These are phyloP conservation scores for Annulohypoxylon truncatum DNA, from an alignment of 2,329 filamentous ascomycete species.

Conservation along the genomic window DNA sequence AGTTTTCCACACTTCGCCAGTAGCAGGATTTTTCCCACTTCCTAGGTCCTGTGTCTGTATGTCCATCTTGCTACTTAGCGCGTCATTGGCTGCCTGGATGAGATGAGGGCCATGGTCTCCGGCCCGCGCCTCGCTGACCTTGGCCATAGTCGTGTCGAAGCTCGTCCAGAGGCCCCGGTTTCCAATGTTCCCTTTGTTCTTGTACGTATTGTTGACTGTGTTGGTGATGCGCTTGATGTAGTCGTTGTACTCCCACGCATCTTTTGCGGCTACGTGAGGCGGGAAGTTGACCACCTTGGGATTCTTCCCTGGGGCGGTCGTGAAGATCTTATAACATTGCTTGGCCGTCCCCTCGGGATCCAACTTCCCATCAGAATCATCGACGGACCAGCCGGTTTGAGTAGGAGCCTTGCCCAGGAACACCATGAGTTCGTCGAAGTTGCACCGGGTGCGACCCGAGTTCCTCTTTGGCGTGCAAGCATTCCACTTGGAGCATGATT, in stretches of 20 bases:
- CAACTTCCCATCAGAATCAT: constrained; percentile 1
- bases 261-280: not conserved
- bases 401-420: constrained; percentile 3
- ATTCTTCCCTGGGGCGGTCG: not conserved
- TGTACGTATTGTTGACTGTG: constrained; percentile 1
- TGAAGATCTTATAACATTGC: constrained; percentile 6
- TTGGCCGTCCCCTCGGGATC: not conserved
- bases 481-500: not conserved
- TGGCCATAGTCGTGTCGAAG: not conserved
- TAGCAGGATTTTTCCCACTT: constrained; percentile 10
- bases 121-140: constrained; percentile 1
- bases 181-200: not conserved
- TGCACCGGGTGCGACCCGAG: constrained; percentile 11
- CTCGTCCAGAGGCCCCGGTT: not conserved
- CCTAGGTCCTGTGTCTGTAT: constrained; percentile 5
- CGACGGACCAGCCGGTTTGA: not conserved
- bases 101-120: constrained; percentile 16
- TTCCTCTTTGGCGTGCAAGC: constrained; percentile 15
- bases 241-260: constrained; percentile 7
- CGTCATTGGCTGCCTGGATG: not conserved
- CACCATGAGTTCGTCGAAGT: constrained; percentile 10
- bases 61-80: constrained; percentile 3
- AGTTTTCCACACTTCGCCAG: constrained; percentile 7
- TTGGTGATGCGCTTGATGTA: not conserved
- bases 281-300: constrained; percentile 12